phyloP scores from a whole-genome alignment of 495 filamentous ascomycete species.

The Aspergillus egyptiacus region DNA sequence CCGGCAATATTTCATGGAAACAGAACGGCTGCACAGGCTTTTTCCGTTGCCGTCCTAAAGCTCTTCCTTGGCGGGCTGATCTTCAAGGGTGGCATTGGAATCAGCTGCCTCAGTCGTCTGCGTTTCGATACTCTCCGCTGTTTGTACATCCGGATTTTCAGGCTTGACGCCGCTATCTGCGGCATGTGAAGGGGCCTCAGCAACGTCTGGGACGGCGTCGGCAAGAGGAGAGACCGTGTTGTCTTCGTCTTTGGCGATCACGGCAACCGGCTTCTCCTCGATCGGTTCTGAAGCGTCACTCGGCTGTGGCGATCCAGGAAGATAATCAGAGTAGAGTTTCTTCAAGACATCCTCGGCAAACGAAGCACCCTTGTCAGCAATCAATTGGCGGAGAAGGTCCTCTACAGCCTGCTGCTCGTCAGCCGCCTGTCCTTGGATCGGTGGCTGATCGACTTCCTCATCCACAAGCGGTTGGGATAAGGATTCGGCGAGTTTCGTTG shows the following conservation, averaged over 20 bases:
- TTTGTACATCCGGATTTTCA: not conserved
- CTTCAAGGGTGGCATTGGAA: not conserved
- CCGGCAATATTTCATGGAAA: not conserved
- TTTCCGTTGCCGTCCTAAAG: slow-evolving; percentile 33
- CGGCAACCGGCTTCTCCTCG: not conserved
- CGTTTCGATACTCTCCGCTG: not conserved
- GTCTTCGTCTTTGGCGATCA: not conserved
- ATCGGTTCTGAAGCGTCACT: slow-evolving; percentile 30
- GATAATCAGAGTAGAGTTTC: slow-evolving; percentile 60
- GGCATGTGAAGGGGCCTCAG: too few relatives aligned
- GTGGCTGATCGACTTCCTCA: not conserved
- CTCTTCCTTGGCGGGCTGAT: slow-evolving; percentile 45
- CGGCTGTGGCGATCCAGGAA: slow-evolving; percentile 52
- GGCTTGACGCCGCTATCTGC: too few relatives aligned
- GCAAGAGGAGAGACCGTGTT: slow-evolving; percentile 13
- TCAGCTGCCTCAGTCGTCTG: not conserved
- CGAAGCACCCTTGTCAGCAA: slow-evolving; percentile 70
- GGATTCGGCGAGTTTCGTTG: not conserved
- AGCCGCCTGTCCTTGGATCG: not conserved
- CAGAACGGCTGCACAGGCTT: not conserved
- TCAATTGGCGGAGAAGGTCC: slow-evolving; percentile 67
- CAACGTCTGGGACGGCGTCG: not conserved
- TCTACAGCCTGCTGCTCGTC: slow-evolving; percentile 52
- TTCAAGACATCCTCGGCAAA: slow-evolving; percentile 78
- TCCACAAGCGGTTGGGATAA: slow-evolving; percentile 16